These are phyloP conservation scores for Arachis monticola DNA, from an alignment of 331 rosid genomes.

Conservation along the genomic window DNA sequence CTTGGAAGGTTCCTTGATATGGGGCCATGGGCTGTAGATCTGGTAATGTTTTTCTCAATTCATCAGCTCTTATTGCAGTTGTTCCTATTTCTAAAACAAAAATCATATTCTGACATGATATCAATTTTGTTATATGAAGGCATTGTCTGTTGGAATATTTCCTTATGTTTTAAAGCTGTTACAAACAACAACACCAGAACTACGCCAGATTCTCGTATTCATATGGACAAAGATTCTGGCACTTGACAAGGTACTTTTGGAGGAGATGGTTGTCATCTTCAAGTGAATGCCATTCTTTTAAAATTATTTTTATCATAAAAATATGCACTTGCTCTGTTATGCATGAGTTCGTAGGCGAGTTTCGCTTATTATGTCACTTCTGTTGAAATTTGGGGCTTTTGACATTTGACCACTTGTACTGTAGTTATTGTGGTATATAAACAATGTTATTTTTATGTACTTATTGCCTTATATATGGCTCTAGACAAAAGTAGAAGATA, in stretches of 20 bases:
- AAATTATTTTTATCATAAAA: too few species aligned
- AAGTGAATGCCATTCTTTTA: too few species aligned
- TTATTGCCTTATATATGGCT: too few species aligned
- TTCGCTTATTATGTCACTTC: background rate
- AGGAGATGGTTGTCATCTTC: conserved; percentile 34
- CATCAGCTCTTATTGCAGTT: conserved; percentile 17
- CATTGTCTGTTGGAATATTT: conserved; percentile 96
- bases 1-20: conserved; percentile 98
- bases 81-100: conserved; percentile 5
- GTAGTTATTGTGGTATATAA: background rate
- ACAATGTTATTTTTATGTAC: too few species aligned
- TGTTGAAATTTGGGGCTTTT: conserved; percentile 8
- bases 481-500: too few species aligned
- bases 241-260: conserved; percentile 83
- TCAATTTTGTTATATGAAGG: conserved; percentile 53
- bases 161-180: conserved; percentile 94
- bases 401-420: conserved; percentile 6
- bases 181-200: conserved; percentile 94
- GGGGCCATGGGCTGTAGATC: conserved; percentile 99
- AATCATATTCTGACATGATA: conserved; percentile 25
- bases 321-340: background rate
- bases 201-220: conserved; percentile 95
- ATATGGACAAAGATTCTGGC: conserved; percentile 99
- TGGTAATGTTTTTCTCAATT: conserved; percentile 56
- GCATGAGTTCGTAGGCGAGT: background rate